These are phyloP conservation scores for Musa troglodytarum DNA, from an alignment of 176 grass and related monocot species.

Conservation along the genomic window DNA sequence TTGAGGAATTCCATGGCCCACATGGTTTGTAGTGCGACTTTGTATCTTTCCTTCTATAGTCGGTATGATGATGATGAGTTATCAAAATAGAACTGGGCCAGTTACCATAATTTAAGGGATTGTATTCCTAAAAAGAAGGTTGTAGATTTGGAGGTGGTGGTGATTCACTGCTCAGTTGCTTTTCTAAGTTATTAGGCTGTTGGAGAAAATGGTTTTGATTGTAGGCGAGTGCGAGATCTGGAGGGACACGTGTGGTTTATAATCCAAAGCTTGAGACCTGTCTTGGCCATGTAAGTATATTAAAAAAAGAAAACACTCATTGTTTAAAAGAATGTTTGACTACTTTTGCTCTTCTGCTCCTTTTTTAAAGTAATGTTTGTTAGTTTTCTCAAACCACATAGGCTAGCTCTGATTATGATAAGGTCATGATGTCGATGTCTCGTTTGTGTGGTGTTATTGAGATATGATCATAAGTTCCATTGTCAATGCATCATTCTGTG, in stretches of 20 bases:
- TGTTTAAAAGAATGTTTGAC: neutral
- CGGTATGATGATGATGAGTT: neutral
- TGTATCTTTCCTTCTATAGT: neutral
- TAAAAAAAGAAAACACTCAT: neutral
- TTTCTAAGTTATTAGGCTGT: conserved; percentile 1
- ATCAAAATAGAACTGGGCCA: neutral
- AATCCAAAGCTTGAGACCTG: neutral
- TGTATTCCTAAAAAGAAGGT: neutral
- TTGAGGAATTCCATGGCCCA: neutral
- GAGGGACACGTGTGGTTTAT: neutral
- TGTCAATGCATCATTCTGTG: too few species aligned
- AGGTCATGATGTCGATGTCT: too few species aligned
- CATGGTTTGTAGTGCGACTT: neutral
- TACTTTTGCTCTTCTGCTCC: neutral
- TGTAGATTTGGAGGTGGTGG: neutral
- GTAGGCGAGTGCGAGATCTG: neutral
- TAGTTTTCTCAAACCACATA: neutral
- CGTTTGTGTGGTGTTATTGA: too few species aligned
- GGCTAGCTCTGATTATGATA: too few species aligned
- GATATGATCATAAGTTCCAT: too few species aligned
- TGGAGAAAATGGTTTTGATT: neutral
- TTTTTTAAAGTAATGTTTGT: neutral
- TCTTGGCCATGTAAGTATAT: neutral
- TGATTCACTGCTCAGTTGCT: neutral
- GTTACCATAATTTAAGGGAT: neutral